Evolutionary conservation across 805 yeast species (phyloP), one percentile per base, ranked within the genome.

Genomic region (Yamadazyma sp.): DNA sequence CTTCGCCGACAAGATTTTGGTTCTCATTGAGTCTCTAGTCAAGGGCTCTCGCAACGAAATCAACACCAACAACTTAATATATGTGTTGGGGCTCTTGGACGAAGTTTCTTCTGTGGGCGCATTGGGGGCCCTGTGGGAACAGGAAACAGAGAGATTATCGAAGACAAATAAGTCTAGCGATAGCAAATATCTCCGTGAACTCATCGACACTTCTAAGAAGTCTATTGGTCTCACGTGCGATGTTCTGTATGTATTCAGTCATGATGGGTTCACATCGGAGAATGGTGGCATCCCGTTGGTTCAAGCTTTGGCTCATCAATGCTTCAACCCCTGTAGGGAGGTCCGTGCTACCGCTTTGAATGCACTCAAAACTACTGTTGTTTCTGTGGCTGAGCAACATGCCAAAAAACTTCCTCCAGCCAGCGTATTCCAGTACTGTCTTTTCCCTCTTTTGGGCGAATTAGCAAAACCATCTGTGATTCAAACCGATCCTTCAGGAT

Each of bases 291-390:
- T 73, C 46, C 83, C 95, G 1, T 66, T 86, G 43, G 69, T 84
- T 19, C 91, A 87, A 54, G 95, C 95, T 0, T 68, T 89, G 37
- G 88, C 93, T 0, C 91, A 84, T 52, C 96, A 90, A 57, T 85
- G 96, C 55, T 74, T 84, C 55, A 89, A 89, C 52, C 95, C 96
- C 13, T 86, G 95, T 55, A 68, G 86, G 18, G 89, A 85, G 52
- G 66, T 89, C 8, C 67, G 95, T 26, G 59, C 73, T 0, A 77
- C 72, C 56, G 90, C 95, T 0, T 60, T 88, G 28, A 70, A 71
- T 14, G 59, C 76, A 0, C 69, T 90, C 35, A 84, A 84, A 42
- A 61, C 67, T 4, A 62, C 74, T 4, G 52, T 81, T 8, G 59
- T 81, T 9, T 64, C 80, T 3, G 51, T 25, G 38, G 59, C 67